Percentiles rank a stretch among this genome's conserved stretches.
These are phyloP conservation scores for Pilasporangium apinafurcum DNA, from an alignment of 352 stramenopile species.

Conservation along the genomic window DNA sequence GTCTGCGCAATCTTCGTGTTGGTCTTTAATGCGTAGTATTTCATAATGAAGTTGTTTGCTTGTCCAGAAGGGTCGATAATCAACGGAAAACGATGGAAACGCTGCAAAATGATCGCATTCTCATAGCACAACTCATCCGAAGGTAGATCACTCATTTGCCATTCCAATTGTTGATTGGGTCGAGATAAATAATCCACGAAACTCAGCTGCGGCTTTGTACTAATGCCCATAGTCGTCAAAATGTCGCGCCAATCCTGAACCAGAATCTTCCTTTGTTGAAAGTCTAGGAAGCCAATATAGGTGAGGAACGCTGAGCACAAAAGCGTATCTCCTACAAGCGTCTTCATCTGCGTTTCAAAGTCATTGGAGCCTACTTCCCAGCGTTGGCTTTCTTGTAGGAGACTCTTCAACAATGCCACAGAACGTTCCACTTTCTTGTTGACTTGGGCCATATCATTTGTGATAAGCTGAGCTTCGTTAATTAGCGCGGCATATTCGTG, in stretches of 20 bases:
- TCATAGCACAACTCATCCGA: conserved; percentile 97
- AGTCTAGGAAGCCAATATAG: conserved; percentile 98
- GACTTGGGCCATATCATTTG: conserved; percentile 96
- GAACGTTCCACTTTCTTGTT: conserved; percentile 97
- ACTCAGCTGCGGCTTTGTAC: conserved; percentile 68
- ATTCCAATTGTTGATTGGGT: conserved; percentile 92
- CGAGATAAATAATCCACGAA: conserved; percentile 97
- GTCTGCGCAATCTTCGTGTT: conserved; percentile 96
- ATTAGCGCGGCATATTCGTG: conserved; percentile 98
- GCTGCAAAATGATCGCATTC: conserved; percentile 98
- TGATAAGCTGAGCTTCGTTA: conserved; percentile 96
- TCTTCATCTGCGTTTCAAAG: conserved; percentile 96
- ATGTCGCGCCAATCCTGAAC: conserved; percentile 94
- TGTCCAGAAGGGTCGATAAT: conserved; percentile 98
- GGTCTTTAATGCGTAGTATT: conserved; percentile 91
- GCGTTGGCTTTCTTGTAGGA: conserved; percentile 97
- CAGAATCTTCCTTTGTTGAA: conserved; percentile 93
- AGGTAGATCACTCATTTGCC: conserved; percentile 95
- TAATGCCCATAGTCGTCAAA: conserved; percentile 91
- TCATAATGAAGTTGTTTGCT: conserved; percentile 98
- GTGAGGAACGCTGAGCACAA: conserved; percentile 96
- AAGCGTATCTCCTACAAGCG: conserved; percentile 96
- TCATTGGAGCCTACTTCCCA: conserved; percentile 96
- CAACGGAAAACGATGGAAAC: conserved; percentile 96
- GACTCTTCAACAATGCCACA: conserved; percentile 95